phyloP scores from a whole-genome alignment of 805 yeast species.

The Deakozyma indianensis region DNA sequence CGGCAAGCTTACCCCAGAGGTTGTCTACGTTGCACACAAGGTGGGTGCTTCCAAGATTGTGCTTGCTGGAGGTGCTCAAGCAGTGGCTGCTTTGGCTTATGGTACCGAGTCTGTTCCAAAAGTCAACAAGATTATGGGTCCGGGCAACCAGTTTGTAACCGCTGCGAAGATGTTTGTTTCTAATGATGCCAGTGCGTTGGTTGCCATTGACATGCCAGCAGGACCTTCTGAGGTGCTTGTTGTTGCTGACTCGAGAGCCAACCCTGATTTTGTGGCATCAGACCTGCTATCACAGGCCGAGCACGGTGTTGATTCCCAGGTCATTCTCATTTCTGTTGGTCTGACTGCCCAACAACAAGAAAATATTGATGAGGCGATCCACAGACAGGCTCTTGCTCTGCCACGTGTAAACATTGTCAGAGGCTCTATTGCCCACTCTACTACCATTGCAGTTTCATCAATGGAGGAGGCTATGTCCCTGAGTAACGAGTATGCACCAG shows the following conservation, averaged over 20 bases:
- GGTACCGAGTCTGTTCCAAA: conserved; percentile 89
- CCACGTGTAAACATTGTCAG: conserved; percentile 92
- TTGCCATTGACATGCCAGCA: conserved; percentile 99
- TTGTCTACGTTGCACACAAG: conserved; percentile 91
- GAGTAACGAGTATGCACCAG: conserved; percentile 92
- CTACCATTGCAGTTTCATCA: conserved; percentile 52
- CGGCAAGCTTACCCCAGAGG: conserved; percentile 92
- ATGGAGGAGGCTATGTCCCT: conserved; percentile 73
- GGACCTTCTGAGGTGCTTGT: conserved; percentile 98
- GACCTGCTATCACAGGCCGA: conserved; percentile 96
- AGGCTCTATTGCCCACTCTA: conserved; percentile 83
- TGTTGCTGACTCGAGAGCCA: conserved; percentile 74
- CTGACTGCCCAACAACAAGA: conserved; percentile 45
- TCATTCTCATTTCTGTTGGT: conserved; percentile 72
- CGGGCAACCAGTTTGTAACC: conserved; percentile 98
- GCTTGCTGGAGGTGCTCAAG: conserved; percentile 99
- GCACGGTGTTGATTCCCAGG: conserved; percentile 98
- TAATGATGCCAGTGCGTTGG: conserved; percentile 86
- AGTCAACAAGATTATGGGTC: conserved; percentile 94
- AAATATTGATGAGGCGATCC: conserved; percentile 69
- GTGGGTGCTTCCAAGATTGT: conserved; percentile 85
- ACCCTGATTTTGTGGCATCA: conserved; percentile 93
- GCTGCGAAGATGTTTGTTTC: conserved; percentile 98
- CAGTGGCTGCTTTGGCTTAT: conserved; percentile 96
- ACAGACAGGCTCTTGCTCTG: conserved; percentile 64